These are phyloP conservation scores for Phalaenopsis hybrid DNA, from an alignment of 116 monocot species.

Conservation along the genomic window DNA sequence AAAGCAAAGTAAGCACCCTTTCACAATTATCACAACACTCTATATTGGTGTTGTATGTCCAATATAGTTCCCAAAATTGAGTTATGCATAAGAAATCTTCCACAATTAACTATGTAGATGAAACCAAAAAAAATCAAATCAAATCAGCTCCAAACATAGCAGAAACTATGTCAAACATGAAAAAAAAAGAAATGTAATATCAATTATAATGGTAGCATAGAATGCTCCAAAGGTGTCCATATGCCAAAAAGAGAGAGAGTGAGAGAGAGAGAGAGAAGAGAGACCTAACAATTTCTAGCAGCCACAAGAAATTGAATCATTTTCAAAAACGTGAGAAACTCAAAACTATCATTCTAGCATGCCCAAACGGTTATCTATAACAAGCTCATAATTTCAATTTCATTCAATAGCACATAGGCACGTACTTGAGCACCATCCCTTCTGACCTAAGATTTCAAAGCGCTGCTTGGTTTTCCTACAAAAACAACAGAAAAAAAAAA, in stretches of 20 bases:
- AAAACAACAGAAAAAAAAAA: neutral
- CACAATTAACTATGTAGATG: neutral
- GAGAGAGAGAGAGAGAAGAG: too few relatives aligned
- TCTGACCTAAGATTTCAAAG: neutral
- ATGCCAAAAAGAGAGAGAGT: neutral
- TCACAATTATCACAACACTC: neutral
- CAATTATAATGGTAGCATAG: neutral
- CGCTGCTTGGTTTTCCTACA: neutral
- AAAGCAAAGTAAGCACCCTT: neutral
- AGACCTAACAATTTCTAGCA: too few relatives aligned
- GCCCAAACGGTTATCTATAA: neutral
- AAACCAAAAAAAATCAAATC: neutral
- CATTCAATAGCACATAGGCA: neutral
- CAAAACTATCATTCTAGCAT: neutral
- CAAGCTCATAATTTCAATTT: neutral
- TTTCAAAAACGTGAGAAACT: neutral
- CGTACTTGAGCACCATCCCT: constrained; percentile 47
- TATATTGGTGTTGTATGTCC: neutral
- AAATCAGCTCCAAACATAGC: neutral
- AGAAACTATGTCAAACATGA: neutral
- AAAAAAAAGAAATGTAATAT: neutral
- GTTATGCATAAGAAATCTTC: neutral
- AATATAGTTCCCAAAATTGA: neutral
- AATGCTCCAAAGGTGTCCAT: neutral
- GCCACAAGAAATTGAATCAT: neutral